Evolutionary conservation across 768 basidiomycete species (phyloP).

Genomic region (Podaxis rugospora): DNA sequence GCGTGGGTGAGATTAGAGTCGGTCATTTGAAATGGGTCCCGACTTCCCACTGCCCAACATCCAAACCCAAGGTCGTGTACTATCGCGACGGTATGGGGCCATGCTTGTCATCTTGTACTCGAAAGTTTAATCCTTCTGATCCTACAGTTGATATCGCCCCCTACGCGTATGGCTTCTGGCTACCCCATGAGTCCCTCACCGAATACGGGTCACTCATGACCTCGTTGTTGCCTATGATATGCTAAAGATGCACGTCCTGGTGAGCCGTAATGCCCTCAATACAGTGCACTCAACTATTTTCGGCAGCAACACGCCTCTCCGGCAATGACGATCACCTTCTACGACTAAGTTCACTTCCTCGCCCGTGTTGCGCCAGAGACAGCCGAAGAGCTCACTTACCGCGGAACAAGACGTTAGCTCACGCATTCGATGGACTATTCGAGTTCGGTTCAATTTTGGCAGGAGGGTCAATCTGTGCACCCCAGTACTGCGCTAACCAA

Average conservation of each 20-base stretch:
- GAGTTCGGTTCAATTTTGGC: constrained; percentile 97
- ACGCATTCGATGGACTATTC: no score
- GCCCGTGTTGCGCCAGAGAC: constrained; percentile 89
- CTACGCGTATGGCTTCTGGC: constrained; percentile 77
- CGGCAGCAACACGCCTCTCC: constrained; percentile 66
- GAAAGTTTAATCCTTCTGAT: not conserved
- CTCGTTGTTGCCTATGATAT: constrained; percentile 88
- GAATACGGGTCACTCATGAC: constrained; percentile 92
- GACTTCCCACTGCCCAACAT: constrained; percentile 35
- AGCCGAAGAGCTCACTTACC: constrained; percentile 76
- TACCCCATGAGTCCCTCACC: constrained; percentile 98
- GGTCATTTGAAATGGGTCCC: constrained; percentile 1
- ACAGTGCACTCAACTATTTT: not conserved
- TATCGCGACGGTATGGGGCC: constrained; percentile 66
- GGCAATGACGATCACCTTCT: constrained; percentile 86
- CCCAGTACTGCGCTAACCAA: not conserved
- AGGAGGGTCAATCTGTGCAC: constrained; percentile 86
- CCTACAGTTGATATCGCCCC: constrained; percentile 60
- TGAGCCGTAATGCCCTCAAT: constrained; percentile 31
- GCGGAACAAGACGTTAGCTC: constrained; percentile 86
- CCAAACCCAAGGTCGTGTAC: constrained; percentile 71
- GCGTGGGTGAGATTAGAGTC: not conserved
- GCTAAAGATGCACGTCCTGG: constrained; percentile 92
- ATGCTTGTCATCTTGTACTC: not conserved
- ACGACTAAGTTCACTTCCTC: constrained; percentile 95